phyloP scores from a whole-genome alignment of 345 rosid species.

The Psidium friedrichsthalianum region DNA sequence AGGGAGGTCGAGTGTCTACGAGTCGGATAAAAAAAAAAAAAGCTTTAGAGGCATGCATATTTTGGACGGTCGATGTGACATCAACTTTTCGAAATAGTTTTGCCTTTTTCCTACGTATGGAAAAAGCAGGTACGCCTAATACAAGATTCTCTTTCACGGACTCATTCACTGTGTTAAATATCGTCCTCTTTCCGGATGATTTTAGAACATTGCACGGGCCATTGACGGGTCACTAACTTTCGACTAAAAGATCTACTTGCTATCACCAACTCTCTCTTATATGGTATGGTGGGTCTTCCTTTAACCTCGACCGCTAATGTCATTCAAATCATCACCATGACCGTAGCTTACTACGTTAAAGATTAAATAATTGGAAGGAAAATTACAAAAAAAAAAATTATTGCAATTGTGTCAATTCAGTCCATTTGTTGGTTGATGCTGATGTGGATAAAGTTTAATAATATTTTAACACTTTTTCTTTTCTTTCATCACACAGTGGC shows the following conservation, averaged over 20 bases:
- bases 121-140: background rate
- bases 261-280: background rate
- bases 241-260: background rate
- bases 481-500: no score
- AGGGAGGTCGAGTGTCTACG: background rate
- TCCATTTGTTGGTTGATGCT: no score
- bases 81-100: background rate
- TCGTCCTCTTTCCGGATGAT: background rate
- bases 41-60: background rate
- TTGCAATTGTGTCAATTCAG: no score
- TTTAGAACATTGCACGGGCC: background rate
- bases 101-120: background rate
- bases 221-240: background rate
- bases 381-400: no score
- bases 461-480: no score
- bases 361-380: no score
- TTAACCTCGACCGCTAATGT: background rate
- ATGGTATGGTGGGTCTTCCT: background rate
- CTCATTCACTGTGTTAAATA: background rate
- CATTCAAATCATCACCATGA: background rate
- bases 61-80: background rate
- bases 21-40: background rate
- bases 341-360: background rate
- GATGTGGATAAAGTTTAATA: no score
- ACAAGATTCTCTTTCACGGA: background rate